Evolutionary conservation across 495 filamentous ascomycete species (phyloP), one percentile per base, ranked within the genome.

Genomic region (Staphylotrichum longicolle): DNA sequence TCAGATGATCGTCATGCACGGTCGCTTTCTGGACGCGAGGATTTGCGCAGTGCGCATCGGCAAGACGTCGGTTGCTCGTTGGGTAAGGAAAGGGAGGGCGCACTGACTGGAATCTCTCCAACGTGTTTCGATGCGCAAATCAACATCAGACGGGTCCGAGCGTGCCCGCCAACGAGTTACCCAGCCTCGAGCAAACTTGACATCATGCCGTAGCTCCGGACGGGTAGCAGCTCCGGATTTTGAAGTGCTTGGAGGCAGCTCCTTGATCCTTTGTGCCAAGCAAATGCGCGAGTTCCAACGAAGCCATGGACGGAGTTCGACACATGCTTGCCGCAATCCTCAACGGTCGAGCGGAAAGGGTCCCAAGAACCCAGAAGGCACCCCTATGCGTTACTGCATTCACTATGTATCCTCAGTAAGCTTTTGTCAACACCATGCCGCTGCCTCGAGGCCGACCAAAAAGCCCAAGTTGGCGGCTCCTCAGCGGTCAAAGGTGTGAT

Each of bases 21-120:
- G 60, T 42, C 51, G 57, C 40, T 33, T 48, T 11, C 40, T 35
- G 39, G 58, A 64, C 62, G 62, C 62, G 61, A 59, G 63, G 62
- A 67, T 67, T 57, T 58, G 40, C 62, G 52, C 37, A 54, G 39
- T 11, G 39, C 30, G 34, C 34, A 57, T 41, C 51, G 41, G 51
- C 35, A 15, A 35, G 3, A 9, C 14, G 4, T 9, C 40, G 9
- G 3, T 42, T 27, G 20, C 20, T 27, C 20, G 20, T 27, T 27
- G 20, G 20, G 20, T 27, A 27, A 27, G 20, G 20, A 27, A 27
- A 27, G 20, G 20, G 20, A 1, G 20, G 20, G 20, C 20, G 20
- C 20, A 27, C 20, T 27, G 20, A 27, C 20, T 27, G 20, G 20
- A 27, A 46, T 46, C 44, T 44, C n/a, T 5, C 37, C 1, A 45